phyloP scores from a whole-genome alignment of 148 eudicot genomes.

The Cornus suecica region DNA sequence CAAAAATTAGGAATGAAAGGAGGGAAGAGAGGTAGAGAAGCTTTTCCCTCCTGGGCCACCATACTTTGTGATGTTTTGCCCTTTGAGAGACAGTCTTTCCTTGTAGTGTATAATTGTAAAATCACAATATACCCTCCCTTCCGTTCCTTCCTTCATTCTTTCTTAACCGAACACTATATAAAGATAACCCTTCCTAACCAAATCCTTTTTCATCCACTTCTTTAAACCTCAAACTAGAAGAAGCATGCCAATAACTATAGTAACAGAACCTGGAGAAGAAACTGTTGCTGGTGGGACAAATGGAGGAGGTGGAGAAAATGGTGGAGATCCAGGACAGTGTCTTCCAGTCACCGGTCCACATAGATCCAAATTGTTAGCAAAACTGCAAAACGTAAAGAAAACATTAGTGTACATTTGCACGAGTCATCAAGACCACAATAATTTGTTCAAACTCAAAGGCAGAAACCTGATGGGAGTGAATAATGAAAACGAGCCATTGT shows the following conservation, averaged over 20 bases:
- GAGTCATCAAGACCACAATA: neutral
- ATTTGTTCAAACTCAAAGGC: neutral
- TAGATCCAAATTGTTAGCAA: constrained; percentile 34
- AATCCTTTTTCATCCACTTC: too few species aligned
- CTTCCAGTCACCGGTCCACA: constrained; percentile 30
- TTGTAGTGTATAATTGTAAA: too few species aligned
- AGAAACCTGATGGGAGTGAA: constrained; percentile 55
- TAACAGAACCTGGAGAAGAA: constrained; percentile 26
- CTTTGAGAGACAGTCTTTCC: too few species aligned
- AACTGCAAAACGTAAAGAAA: constrained; percentile 25
- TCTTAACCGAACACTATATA: too few species aligned
- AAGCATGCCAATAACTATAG: neutral
- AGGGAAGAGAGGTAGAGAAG: too few species aligned
- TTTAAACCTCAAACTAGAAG: too few species aligned
- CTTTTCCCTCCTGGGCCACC: too few species aligned
- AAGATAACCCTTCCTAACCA: too few species aligned
- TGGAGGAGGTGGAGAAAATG: constrained; percentile 36
- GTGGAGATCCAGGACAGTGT: constrained; percentile 32
- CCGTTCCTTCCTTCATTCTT: too few species aligned
- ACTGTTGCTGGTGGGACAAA: constrained; percentile 26
- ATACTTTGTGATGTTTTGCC: too few species aligned
- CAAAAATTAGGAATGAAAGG: too few species aligned
- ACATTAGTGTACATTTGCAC: neutral
- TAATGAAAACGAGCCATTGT: constrained; percentile 52
- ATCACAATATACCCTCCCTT: too few species aligned